Evolutionary conservation across 1,284 basidiomycete genomes (phyloP).

Genomic region (Papiliotrema flavescens): DNA sequence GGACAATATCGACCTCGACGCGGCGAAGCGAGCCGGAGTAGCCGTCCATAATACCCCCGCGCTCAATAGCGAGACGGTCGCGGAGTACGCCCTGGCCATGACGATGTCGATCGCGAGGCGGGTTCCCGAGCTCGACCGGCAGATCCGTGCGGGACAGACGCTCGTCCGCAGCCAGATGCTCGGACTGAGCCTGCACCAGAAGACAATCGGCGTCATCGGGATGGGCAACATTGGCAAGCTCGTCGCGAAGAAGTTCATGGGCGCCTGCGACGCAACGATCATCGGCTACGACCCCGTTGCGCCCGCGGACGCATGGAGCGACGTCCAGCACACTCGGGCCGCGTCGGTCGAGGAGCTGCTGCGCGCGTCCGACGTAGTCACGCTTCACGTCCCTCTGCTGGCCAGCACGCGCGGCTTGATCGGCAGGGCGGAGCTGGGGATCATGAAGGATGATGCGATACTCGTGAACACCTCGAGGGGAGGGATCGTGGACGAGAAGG

Average conservation of each 20-base stretch:
- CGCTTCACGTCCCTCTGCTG: background rate
- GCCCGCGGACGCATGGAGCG: background rate
- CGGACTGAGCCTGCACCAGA: conserved; percentile 9
- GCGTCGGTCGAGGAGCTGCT: background rate
- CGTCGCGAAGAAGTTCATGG: background rate
- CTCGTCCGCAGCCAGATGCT: background rate
- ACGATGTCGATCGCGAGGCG: conserved; percentile 10
- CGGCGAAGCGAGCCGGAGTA: conserved; percentile 6
- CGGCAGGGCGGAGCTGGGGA: background rate
- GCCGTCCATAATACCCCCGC: conserved; percentile 14
- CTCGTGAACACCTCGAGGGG: too few species aligned
- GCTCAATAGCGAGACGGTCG: conserved; percentile 12
- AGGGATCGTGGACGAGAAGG: too few species aligned
- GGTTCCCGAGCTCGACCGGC: conserved; percentile 8
- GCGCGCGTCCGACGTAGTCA: background rate
- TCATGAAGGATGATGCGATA: too few species aligned
- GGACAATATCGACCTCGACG: conserved; percentile 14
- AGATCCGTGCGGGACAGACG: conserved; percentile 4
- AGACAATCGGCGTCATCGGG: conserved; percentile 13
- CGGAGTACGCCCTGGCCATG: conserved; percentile 9
- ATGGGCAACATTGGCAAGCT: conserved; percentile 1
- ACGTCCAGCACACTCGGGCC: background rate
- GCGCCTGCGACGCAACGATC: background rate
- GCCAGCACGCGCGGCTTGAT: background rate
- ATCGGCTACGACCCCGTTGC: background rate